These are phyloP conservation scores for Cordyceps militaris DNA, from an alignment of 2,329 filamentous ascomycete genomes.

Conservation along the genomic window DNA sequence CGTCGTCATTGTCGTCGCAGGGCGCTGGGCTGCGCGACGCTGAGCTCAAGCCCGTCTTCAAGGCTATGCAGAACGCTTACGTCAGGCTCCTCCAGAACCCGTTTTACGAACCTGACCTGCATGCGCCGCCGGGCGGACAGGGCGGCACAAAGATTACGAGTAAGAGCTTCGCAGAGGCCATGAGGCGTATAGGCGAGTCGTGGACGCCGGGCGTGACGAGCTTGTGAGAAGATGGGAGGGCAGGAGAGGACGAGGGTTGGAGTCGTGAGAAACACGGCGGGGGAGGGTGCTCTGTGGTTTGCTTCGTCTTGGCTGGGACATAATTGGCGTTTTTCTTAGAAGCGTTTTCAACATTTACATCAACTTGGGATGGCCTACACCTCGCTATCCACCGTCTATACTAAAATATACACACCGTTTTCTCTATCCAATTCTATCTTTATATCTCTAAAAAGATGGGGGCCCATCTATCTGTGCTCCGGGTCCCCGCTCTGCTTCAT, in stretches of 20 bases:
- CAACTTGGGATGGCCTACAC: neutral
- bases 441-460: neutral
- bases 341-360: neutral
- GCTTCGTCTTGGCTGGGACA: conserved; percentile 6
- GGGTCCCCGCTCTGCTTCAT: conserved; percentile 22
- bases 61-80: conserved; percentile 88
- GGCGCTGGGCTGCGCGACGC: conserved; percentile 65
- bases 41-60: conserved; percentile 87
- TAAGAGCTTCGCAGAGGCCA: conserved; percentile 70
- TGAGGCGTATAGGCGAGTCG: conserved; percentile 74
- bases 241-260: no score
- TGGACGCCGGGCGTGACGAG: conserved; percentile 70
- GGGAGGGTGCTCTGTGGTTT: neutral
- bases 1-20: conserved; percentile 27
- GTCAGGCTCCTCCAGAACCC: conserved; percentile 85
- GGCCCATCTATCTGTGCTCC: neutral
- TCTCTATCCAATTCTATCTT: neutral
- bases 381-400: neutral
- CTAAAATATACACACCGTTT: neutral
- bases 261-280: no score
- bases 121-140: conserved; percentile 50
- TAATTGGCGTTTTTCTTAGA: conserved; percentile 1
- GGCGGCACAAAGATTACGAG: conserved; percentile 71
- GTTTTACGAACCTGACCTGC: conserved; percentile 86
- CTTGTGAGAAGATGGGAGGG: conserved; percentile 38